phyloP scores from a whole-genome alignment of 345 rosid species.

The Salix udensis region DNA sequence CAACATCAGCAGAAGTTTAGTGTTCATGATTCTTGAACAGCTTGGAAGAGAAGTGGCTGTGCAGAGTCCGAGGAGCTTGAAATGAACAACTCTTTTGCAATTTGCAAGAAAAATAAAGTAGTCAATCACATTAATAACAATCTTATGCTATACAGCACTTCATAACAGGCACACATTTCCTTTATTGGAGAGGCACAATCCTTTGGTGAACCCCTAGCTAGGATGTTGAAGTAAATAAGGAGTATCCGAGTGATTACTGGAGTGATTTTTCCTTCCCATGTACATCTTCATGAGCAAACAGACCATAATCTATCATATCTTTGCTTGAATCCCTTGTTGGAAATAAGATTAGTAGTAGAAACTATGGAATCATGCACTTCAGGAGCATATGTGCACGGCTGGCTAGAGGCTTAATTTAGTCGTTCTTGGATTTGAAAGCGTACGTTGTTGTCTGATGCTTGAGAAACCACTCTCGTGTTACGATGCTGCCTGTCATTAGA shows the following conservation, averaged over 20 bases:
- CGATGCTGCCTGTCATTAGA: constrained; percentile 31
- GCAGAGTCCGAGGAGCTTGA: not conserved
- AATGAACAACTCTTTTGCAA: not conserved
- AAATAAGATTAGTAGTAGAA: constrained; percentile 17
- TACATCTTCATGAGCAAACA: constrained; percentile 16
- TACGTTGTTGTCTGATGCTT: constrained; percentile 20
- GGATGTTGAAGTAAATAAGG: not conserved
- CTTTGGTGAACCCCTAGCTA: constrained; percentile 21
- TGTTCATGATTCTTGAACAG: not conserved
- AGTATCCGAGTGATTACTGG: not conserved
- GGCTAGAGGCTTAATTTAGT: constrained; percentile 11
- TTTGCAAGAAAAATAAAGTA: constrained; percentile 9
- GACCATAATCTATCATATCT: constrained; percentile 6
- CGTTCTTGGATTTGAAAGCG: constrained; percentile 38
- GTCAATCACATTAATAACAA: constrained; percentile 17
- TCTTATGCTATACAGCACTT: constrained; percentile 18
- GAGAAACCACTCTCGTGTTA: constrained; percentile 36
- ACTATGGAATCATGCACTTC: constrained; percentile 1
- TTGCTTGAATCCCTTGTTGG: constrained; percentile 12
- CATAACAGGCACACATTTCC: constrained; percentile 10
- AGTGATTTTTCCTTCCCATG: constrained; percentile 11
- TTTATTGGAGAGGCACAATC: constrained; percentile 23
- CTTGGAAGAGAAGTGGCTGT: not conserved
- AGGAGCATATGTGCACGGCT: not conserved
- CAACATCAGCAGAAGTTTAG: not conserved